Evolutionary conservation across 495 filamentous ascomycete species (phyloP), one percentile per base, ranked within the genome.

Genomic region (Rhypophila decipiens): DNA sequence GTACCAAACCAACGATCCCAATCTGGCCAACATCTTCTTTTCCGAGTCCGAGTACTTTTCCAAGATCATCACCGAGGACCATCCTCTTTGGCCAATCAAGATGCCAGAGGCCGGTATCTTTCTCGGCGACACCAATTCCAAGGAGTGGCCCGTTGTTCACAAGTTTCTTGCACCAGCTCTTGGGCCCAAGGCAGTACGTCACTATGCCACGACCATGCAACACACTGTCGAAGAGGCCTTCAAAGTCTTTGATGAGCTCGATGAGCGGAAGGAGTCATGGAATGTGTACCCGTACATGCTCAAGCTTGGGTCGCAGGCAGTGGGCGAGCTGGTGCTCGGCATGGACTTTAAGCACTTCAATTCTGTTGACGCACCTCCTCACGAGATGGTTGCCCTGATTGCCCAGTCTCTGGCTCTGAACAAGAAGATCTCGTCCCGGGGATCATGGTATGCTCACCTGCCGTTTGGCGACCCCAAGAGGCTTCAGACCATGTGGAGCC

Each of bases 281-380:
- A 82, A 82, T 52, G 75, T 75, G 11, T 83, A 82, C 44, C 70
- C 69, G 23, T 79, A 74, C 40, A 82, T 80, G 75, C 53, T 81
- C n/a, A 82, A 83, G 61, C 65, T 83, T 0, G 75, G 61, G 3
- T 71, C 74, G 0, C 74, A 77, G 37, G 64, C 69, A 2, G 70
- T 80, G 12, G 70, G 73, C 13, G 75, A 75, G 53, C 47, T 82
- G 2, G 66, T 66, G 0, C 62, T 81, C 0, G 73, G 70, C 1
- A 42, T 68, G 47, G 75, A 81, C 57, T 70, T 79, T 23, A 34
- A 71, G 27, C 78, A 82, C 44, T 81, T 82, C 53, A 52, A 51
- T 3, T 29, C 55, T 1, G 44, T 63, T 9, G 69, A 78, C 49
- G 49, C 74, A 5, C 68, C 63, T 0, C 31, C 68, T 0, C 70